Evolutionary conservation across 441 rosid species (phyloP).

Genomic region (Pelargonium exstipulatum): DNA sequence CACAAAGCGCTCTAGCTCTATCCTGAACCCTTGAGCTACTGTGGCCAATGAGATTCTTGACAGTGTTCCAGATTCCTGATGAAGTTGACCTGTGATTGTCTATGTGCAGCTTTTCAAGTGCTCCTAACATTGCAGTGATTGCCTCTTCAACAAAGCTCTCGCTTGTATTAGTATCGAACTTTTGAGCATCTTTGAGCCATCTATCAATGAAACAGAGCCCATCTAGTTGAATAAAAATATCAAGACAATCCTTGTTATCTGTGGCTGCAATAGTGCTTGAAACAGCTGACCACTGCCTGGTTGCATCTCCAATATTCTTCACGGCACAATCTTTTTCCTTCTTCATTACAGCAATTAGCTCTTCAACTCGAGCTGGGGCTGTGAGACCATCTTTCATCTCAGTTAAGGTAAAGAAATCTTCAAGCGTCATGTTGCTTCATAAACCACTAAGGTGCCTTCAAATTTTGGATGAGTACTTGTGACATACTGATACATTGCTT

Average conservation of each 20-base stretch:
- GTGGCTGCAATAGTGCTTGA: conserved; percentile 80
- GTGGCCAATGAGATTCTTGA: conserved; percentile 66
- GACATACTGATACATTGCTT: conserved; percentile 22
- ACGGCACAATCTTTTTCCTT: conserved; percentile 54
- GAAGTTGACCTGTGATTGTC: conserved; percentile 57
- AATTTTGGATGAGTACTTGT: conserved; percentile 27
- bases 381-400: conserved; percentile 95
- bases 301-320: conserved; percentile 66
- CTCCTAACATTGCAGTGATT: conserved; percentile 57
- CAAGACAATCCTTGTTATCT: conserved; percentile 80
- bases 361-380: conserved; percentile 65
- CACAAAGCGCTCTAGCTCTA: conserved; percentile 55
- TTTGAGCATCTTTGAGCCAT: conserved; percentile 73
- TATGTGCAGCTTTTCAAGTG: conserved; percentile 68
- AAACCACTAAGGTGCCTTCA: conserved; percentile 33
- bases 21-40: conserved; percentile 57
- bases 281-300: conserved; percentile 89
- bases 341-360: conserved; percentile 68
- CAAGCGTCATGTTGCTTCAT: conserved; percentile 73
- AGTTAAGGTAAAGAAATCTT: conserved; percentile 82
- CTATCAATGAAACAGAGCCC: conserved; percentile 68
- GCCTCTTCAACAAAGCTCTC: conserved; percentile 69
- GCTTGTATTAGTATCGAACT: conserved; percentile 35
- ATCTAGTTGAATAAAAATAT: conserved; percentile 77
- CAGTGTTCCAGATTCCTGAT: conserved; percentile 71